phyloP scores from a whole-genome alignment of 2,329 filamentous ascomycete genomes.

The Venturiaceae sp. region DNA sequence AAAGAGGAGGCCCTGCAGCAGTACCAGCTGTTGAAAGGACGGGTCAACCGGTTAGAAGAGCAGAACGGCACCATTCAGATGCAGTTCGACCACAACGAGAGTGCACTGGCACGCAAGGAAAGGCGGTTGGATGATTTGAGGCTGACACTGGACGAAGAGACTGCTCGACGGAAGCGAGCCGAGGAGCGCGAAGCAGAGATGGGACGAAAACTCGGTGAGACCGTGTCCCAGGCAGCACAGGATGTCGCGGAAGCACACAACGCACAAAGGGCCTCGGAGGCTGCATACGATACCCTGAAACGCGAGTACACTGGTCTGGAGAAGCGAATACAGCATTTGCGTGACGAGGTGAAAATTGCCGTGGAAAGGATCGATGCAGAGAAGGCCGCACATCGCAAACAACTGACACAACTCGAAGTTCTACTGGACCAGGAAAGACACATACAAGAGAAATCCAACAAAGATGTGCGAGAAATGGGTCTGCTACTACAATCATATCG shows the following conservation, averaged over 20 bases:
- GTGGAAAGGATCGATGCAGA: not conserved
- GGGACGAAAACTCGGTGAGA: constrained; percentile 52
- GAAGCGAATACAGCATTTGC: constrained; percentile 2
- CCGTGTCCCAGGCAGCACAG: constrained; percentile 43
- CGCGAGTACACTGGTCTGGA: constrained; percentile 36
- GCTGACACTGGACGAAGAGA: constrained; percentile 51
- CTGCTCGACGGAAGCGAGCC: constrained; percentile 47
- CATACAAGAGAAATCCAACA: constrained; percentile 49
- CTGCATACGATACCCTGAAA: constrained; percentile 56
- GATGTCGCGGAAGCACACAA: constrained; percentile 46
- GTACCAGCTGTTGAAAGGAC: constrained; percentile 55
- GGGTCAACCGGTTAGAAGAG: constrained; percentile 56
- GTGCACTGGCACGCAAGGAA: constrained; percentile 56
- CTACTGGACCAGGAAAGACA: constrained; percentile 55
- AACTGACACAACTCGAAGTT: constrained; percentile 41
- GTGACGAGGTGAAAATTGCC: not conserved
- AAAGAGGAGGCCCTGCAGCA: constrained; percentile 57
- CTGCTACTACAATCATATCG: constrained; percentile 49
- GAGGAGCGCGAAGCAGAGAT: constrained; percentile 45
- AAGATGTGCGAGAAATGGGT: constrained; percentile 52
- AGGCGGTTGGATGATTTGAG: constrained; percentile 59
- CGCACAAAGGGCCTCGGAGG: constrained; percentile 42
- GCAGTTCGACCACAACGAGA: constrained; percentile 58
- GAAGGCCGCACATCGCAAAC: constrained; percentile 28
- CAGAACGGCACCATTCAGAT: constrained; percentile 58